Base-by-base conservation (phyloP, 2,329 filamentous ascomycete species). In the Paecilomyces fulvus region DNA sequence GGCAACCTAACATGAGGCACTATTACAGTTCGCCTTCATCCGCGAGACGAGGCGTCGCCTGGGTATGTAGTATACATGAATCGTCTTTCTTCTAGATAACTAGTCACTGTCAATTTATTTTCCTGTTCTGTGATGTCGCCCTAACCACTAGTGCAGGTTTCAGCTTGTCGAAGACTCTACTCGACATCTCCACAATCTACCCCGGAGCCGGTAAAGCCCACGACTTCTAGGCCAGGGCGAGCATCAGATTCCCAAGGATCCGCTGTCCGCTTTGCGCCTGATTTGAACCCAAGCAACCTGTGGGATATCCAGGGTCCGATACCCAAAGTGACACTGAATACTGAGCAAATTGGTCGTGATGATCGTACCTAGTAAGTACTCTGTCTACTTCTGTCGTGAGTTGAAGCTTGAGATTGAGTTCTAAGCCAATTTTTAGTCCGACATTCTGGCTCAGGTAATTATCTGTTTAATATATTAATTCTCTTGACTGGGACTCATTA, bases 401-500 rank as follows among this genome's bases (percentile, higher is more conserved):
- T n/a, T 43, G 14, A 43, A 43, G 3, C 17, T 43, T 17, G 37
- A 20, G 37, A 43, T 43, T n/a, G 7, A 17, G 37, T 43, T 43
- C 37, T 43, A 43, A 43, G 14, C 14, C 37, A 20, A 43, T 43
- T 17, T 17, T 10, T 53, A 53, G 51, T 43, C 51, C 30, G 9
- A 23, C 30, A n/a, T 31, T 53, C 33, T 53, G 51, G 51, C 51
- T 53, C 30, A 53, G 51, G 51, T 53, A 33, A 37, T 28, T 14
- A 28, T 37, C 5, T 7, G 7, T 28, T 25, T 20, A 4, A 1
- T 49, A 25, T 28, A 7, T 23, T 28, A 14, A 56, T 25, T 37
- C 10, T 20, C 25, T 14, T 17, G 12, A 30, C 57, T 48, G 37
- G 51, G 20, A 55, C 30, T 53, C n/a, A 53, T 53, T 25, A 1